Evolutionary conservation across 441 rosid species (phyloP), one percentile per base, ranked within the genome.

Genomic region (Bocquillonia castaneifolia): DNA sequence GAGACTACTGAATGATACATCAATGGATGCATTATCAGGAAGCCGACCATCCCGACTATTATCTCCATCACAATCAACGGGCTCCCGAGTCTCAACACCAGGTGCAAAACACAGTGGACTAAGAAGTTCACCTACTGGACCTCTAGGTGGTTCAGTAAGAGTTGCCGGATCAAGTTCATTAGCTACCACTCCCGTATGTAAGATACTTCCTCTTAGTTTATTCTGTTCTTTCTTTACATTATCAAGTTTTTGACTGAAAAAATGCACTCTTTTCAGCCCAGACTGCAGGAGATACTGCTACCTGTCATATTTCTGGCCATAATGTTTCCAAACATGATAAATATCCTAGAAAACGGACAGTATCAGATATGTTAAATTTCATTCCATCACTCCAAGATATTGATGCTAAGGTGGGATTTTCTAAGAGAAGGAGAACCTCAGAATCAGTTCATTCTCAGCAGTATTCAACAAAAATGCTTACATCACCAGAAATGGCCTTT

Each of bases 351-450:
- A 95, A 91, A 77, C 90, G 91, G 54, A 84, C 84, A 13, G 82
- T 82, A 72, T 83, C 91, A 60, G 89, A 90, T 75, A 76, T 95
- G 78, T 70, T 95, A 78, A 81, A 77, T 75, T 82, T 83, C 74
- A 84, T 92, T 79, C 96, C 97, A 18, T 84, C 98, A 5, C 95
- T 95, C 58, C 88, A 87, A 76, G 86, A 78, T 64, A 68, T 81
- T 59, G 90, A 81, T 61, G 74, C 81, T 40, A 66, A 74, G 72
- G 14, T 62, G 31, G 76, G 79, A 74, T 71, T 75, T 55, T 48
- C 45, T 47, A 89, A 91, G 87, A 86, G 84, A 77, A 81, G 82
- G 52, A 88, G 75, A 82, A 64, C 79, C 64, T 73, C 78, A 40
- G 92, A 82, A 28, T 34, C 74, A 69, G 64, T 73, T 64, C 62